Percentiles rank a stretch among this genome's conserved stretches.
phyloP scores from a whole-genome alignment of 2,329 filamentous ascomycete species.

The Graphilbum sp. region DNA sequence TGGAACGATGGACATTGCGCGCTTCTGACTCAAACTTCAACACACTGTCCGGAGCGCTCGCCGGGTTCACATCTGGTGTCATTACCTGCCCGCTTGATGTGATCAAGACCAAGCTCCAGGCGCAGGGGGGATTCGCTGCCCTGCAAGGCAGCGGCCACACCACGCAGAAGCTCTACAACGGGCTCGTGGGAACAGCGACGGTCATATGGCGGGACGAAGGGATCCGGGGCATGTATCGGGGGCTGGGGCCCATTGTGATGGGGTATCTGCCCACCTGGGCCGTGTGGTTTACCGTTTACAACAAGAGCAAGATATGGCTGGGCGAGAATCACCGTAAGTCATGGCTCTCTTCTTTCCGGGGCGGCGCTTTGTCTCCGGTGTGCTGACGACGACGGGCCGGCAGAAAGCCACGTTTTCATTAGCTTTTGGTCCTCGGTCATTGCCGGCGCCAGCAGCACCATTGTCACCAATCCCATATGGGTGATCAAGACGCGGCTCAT shows the following conservation, averaged over 20 bases:
- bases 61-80: slow-evolving; percentile 82
- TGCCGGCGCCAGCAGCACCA: slow-evolving; percentile 81
- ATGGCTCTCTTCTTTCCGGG: too few relatives aligned
- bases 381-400: not conserved
- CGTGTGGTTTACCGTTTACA: slow-evolving; percentile 94
- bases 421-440: slow-evolving; percentile 82
- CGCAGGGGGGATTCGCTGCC: slow-evolving; percentile 66
- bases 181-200: slow-evolving; percentile 69
- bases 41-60: slow-evolving; percentile 71
- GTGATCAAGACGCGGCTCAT: slow-evolving; percentile 97
- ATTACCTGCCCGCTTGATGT: slow-evolving; percentile 96
- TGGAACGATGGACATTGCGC: slow-evolving; percentile 30
- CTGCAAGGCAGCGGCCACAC: slow-evolving; percentile 26
- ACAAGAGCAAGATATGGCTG: slow-evolving; percentile 65
- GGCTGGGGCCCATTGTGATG: slow-evolving; percentile 82
- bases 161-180: slow-evolving; percentile 56
- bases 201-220: slow-evolving; percentile 84
- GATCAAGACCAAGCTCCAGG: slow-evolving; percentile 96
- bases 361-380: too few relatives aligned
- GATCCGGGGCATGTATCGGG: slow-evolving; percentile 78
- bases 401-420: slow-evolving; percentile 61
- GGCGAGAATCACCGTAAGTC: slow-evolving; percentile 23
- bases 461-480: slow-evolving; percentile 96
- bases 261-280: slow-evolving; percentile 97
- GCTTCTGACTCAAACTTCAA: slow-evolving; percentile 55